Evolutionary conservation across 768 basidiomycete species (phyloP), one percentile per base, ranked within the genome.

Genomic region (Dictyophora rubrovolvata): DNA sequence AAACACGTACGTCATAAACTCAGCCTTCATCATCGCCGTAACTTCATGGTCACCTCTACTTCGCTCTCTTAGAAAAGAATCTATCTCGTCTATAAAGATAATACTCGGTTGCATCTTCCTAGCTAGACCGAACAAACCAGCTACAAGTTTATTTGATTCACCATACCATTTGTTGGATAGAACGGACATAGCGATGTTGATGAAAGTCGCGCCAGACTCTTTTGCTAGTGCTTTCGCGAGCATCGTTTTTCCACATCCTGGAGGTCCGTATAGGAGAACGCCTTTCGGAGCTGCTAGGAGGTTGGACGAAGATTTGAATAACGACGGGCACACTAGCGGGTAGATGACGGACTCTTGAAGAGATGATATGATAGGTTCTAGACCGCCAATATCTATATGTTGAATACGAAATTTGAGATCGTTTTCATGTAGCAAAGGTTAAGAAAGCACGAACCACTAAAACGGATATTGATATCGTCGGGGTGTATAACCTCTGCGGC

Each of bases 211-310:
- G 17, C 92, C 90, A 2, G 89, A 92, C 75, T 99, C 94, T 69
- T 95, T 96, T 12, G 96, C 96, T 8, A 99, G 79, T 1, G 95
- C 95, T 69, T 95, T 95, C 1, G 96, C 96, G n/a, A 99, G 79
- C 93, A 99, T 94, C 1, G 96, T 98, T 76, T 99, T 99, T 22
- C 96, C 96, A 64, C 96, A 99, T 6, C 96, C 95, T 1, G 96
- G 96, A 47, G 94, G 96, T 0, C 96, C 96, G 65, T 90, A 95
- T 18, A 99, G 80, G 17, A 98, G 79, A 9, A 97, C 95, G 12
- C 96, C 96, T 69, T 97, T 97, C 0, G 96, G 96, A 5, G 96
- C 91, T 5, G 84, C 82, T 61, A 96, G 81, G 20, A 98, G 81
- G 14, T 86, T 79, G 0, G 93, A 89, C 0, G 88, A 82, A 17